phyloP scores from a whole-genome alignment of 2,329 filamentous ascomycete genomes.

The Chaetoscypha palmicola region DNA sequence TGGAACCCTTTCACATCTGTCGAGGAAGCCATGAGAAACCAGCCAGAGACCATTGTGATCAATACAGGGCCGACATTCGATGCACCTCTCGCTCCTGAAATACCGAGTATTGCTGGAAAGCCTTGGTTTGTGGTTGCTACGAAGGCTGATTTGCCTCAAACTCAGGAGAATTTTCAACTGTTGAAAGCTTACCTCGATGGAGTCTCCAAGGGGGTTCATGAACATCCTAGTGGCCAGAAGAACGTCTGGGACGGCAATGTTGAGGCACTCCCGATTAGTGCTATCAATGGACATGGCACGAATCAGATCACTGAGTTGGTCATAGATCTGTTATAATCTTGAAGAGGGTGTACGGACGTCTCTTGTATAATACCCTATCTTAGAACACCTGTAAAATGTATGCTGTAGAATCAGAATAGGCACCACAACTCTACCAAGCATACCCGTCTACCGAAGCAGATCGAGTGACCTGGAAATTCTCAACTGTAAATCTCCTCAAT shows the following conservation, averaged over 20 bases:
- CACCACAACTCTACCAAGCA: too few relatives aligned
- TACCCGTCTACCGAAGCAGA: too few relatives aligned
- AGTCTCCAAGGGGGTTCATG: conserved; percentile 53
- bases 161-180: conserved; percentile 66
- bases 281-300: conserved; percentile 79
- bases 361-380: too few relatives aligned
- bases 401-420: neutral
- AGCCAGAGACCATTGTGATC: conserved; percentile 27
- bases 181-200: conserved; percentile 64
- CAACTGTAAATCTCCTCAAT: too few relatives aligned
- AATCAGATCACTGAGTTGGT: conserved; percentile 67
- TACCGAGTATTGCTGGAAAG: conserved; percentile 65
- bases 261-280: conserved; percentile 76
- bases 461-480: too few relatives aligned
- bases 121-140: conserved; percentile 96
- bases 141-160: conserved; percentile 77
- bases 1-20: conserved; percentile 44
- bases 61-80: conserved; percentile 19
- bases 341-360: too few relatives aligned
- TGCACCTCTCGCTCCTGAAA: conserved; percentile 22
- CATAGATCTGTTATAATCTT: conserved; percentile 49
- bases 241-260: conserved; percentile 54
- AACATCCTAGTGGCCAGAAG: conserved; percentile 65
- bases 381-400: neutral
- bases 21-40: conserved; percentile 32